Conservation (phyloP, 768 basidiomycete species). For the Serendipita vermifera region DNA sequence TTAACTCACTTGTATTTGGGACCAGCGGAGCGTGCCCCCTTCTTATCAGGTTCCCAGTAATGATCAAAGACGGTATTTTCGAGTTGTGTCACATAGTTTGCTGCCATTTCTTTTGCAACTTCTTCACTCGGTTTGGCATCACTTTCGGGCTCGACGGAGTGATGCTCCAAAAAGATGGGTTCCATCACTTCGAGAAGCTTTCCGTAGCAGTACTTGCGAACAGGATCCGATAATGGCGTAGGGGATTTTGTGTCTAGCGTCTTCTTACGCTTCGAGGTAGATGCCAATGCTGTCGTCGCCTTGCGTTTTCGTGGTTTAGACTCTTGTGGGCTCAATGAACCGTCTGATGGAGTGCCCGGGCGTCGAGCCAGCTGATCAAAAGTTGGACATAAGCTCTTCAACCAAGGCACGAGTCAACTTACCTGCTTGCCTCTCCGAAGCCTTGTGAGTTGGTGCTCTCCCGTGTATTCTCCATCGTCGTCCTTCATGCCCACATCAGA, state of each 20-base stretch:
- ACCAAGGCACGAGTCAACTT: background rate
- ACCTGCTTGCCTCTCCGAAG: constrained; percentile 14
- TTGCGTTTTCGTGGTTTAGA: constrained; percentile 24
- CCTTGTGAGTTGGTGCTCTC: constrained; percentile 14
- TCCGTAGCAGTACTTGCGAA: constrained; percentile 64
- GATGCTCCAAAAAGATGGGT: constrained; percentile 60
- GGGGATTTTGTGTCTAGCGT: constrained; percentile 31
- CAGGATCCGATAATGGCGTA: constrained; percentile 48
- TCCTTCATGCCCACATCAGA: constrained; percentile 12
- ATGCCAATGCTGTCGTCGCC: constrained; percentile 21
- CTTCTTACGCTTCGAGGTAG: constrained; percentile 30
- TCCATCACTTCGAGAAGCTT: constrained; percentile 62
- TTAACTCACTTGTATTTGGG: constrained; percentile 65
- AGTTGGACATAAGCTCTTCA: background rate
- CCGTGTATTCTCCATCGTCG: constrained; percentile 11
- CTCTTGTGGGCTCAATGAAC: constrained; percentile 11
- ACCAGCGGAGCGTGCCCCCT: constrained; percentile 46
- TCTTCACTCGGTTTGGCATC: constrained; percentile 22
- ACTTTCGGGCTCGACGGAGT: constrained; percentile 30
- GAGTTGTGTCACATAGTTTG: constrained; percentile 53
- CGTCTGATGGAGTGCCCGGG: constrained; percentile 24
- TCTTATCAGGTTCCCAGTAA: constrained; percentile 66
- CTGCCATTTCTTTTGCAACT: constrained; percentile 36
- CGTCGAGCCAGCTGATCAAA: constrained; percentile 22
- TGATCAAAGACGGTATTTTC: constrained; percentile 65